Evolutionary conservation across 306 rosid species (phyloP).

Genomic region (Prunus fruticosa): DNA sequence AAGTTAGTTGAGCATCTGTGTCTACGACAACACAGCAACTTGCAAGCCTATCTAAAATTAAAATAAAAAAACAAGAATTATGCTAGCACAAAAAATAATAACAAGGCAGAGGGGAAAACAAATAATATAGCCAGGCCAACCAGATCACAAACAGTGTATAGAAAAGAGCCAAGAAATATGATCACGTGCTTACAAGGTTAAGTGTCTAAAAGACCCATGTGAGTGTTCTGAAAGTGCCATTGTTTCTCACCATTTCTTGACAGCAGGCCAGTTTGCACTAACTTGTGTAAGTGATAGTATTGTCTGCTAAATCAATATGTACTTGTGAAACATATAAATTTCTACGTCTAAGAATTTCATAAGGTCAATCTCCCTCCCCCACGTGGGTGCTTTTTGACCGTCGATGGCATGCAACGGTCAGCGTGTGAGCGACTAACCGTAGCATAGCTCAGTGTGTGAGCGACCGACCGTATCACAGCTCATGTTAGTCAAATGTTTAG

Average conservation of each 20-base stretch:
- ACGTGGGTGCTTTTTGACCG: too few relatives aligned
- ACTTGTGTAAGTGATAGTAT: conserved; percentile 10
- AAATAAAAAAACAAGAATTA: background rate
- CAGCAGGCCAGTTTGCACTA: conserved; percentile 9
- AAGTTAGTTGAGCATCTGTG: conserved; percentile 1
- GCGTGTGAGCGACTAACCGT: too few relatives aligned
- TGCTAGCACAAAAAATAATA: background rate
- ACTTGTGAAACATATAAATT: too few relatives aligned
- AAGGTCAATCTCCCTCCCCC: too few relatives aligned
- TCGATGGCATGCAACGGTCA: too few relatives aligned
- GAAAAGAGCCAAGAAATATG: conserved; percentile 38
- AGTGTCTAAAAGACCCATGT: conserved; percentile 34
- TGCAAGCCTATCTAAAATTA: background rate
- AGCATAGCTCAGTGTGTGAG: background rate
- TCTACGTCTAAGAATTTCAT: too few relatives aligned
- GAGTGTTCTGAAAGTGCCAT: conserved; percentile 30
- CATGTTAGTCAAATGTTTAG: background rate
- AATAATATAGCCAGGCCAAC: conserved; percentile 25
- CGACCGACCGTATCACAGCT: background rate
- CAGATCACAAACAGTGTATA: conserved; percentile 5
- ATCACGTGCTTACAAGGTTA: conserved; percentile 1
- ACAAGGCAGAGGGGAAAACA: conserved; percentile 14
- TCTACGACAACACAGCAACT: conserved; percentile 10
- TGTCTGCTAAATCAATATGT: background rate
- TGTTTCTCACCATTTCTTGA: background rate